These are phyloP conservation scores for Lentinula edodes DNA, from an alignment of 768 basidiomycete genomes.

Conservation along the genomic window DNA sequence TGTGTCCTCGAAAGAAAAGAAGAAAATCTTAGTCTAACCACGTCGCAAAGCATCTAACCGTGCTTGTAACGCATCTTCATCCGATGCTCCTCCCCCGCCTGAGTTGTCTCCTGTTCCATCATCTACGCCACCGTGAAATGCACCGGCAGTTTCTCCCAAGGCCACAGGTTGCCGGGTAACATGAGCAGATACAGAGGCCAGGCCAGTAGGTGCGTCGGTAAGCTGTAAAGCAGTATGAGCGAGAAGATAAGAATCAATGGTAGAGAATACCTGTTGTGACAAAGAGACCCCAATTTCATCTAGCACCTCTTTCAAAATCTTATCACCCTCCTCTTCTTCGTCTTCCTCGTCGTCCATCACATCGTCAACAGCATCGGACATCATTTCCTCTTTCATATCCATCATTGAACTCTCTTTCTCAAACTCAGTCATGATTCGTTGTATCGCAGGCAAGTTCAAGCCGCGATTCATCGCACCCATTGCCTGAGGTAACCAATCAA, in stretches of 20 bases:
- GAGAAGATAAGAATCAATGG: not conserved
- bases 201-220: slow-evolving; percentile 73
- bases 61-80: slow-evolving; percentile 93
- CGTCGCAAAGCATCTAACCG: slow-evolving; percentile 84
- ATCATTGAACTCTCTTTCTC: slow-evolving; percentile 96
- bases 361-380: slow-evolving; percentile 97
- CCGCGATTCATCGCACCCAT: slow-evolving; percentile 98
- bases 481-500: slow-evolving; percentile 47
- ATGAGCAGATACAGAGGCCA: slow-evolving; percentile 55
- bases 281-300: slow-evolving; percentile 95
- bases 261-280: slow-evolving; percentile 64
- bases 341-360: slow-evolving; percentile 97
- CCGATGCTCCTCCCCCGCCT: slow-evolving; percentile 37
- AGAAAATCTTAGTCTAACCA: slow-evolving; percentile 43
- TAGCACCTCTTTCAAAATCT: slow-evolving; percentile 90
- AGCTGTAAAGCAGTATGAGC: slow-evolving; percentile 43
- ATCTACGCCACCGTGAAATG: slow-evolving; percentile 15
- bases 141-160: slow-evolving; percentile 51
- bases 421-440: slow-evolving; percentile 96
- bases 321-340: slow-evolving; percentile 94
- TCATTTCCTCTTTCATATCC: slow-evolving; percentile 99
- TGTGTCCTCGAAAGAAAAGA: not conserved
- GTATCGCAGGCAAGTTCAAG: slow-evolving; percentile 91
- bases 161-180: slow-evolving; percentile 79
- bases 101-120: slow-evolving; percentile 21